Percentiles rank a stretch among this genome's conserved stretches.
Evolutionary conservation across 106 monocot species (phyloP).

Genomic region (Dioscorea alata): DNA sequence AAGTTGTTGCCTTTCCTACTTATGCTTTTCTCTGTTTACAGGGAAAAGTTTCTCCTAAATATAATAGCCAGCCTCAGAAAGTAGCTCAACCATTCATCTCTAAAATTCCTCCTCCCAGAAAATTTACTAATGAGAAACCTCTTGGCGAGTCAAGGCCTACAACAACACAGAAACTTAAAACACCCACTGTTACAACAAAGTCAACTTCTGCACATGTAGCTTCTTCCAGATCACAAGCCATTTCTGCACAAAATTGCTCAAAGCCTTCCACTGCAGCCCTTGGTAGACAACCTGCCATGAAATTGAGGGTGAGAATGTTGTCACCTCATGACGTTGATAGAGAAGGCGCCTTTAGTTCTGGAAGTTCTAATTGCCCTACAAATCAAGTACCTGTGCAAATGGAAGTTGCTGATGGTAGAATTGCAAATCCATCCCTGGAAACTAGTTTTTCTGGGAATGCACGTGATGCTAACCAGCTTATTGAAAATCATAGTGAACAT

Average conservation of each 20-base stretch:
- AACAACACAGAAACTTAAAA: constrained; percentile 7
- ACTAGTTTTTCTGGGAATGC: background rate
- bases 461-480: background rate
- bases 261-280: background rate
- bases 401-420: constrained; percentile 7
- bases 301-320: constrained; percentile 5
- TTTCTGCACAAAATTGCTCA: background rate
- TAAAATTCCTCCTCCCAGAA: constrained; percentile 10
- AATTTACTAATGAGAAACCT: constrained; percentile 2
- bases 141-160: constrained; percentile 12
- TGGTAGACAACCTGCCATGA: constrained; percentile 1
- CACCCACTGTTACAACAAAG: constrained; percentile 7
- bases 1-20: background rate
- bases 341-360: background rate
- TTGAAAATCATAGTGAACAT: background rate
- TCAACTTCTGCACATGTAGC: background rate
- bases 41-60: constrained; percentile 34
- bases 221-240: background rate
- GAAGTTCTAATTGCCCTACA: constrained; percentile 5
- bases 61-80: constrained; percentile 13
- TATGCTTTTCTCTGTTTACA: constrained; percentile 4
- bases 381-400: background rate
- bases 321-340: background rate
- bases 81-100: constrained; percentile 16
- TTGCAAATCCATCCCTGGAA: background rate